A percentile compares a stretch with the other conserved stretches of the same genome.
Conservation (phyloP, 371 early-diverging fungal species). For the Choanephora cucurbitarum region DNA sequence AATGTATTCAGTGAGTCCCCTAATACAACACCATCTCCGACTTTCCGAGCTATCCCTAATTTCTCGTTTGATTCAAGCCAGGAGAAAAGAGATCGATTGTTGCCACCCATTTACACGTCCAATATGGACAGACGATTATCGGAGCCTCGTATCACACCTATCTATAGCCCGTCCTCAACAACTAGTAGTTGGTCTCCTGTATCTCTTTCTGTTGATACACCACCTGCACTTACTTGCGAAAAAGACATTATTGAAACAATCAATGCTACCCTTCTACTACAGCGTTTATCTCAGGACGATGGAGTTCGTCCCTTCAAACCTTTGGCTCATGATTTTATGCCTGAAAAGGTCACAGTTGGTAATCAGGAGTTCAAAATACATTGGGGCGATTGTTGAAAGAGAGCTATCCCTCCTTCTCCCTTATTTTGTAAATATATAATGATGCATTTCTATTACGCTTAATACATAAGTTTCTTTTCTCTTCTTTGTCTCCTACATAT, state of each 20-base stretch:
- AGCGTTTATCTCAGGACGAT: slow-evolving; percentile 53
- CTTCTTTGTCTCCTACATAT: no score
- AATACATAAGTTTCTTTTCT: no score
- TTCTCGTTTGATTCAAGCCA: slow-evolving; percentile 8
- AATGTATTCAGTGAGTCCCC: slow-evolving; percentile 16
- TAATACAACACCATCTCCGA: slow-evolving; percentile 27
- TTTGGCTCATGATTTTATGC: slow-evolving; percentile 16
- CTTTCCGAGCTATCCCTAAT: slow-evolving; percentile 25
- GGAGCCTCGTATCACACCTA: slow-evolving; percentile 16
- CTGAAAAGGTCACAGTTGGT: slow-evolving; percentile 29
- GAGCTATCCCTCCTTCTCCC: background rate
- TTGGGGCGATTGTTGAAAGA: slow-evolving; percentile 19
- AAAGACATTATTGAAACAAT: slow-evolving; percentile 51
- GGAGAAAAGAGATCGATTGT: background rate
- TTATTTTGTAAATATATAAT: background rate
- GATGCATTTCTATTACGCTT: no score
- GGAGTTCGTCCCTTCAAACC: slow-evolving; percentile 44
- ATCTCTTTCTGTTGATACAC: slow-evolving; percentile 6
- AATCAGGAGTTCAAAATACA: slow-evolving; percentile 27
- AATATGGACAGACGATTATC: background rate
- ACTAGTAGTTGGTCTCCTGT: slow-evolving; percentile 8
- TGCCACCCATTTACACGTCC: slow-evolving; percentile 9
- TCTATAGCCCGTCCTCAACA: slow-evolving; percentile 11
- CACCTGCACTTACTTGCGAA: slow-evolving; percentile 6
- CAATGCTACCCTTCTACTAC: slow-evolving; percentile 48